Conservation (phyloP, 169 alveolate genomes). For the Eimeria falciformis region DNA sequence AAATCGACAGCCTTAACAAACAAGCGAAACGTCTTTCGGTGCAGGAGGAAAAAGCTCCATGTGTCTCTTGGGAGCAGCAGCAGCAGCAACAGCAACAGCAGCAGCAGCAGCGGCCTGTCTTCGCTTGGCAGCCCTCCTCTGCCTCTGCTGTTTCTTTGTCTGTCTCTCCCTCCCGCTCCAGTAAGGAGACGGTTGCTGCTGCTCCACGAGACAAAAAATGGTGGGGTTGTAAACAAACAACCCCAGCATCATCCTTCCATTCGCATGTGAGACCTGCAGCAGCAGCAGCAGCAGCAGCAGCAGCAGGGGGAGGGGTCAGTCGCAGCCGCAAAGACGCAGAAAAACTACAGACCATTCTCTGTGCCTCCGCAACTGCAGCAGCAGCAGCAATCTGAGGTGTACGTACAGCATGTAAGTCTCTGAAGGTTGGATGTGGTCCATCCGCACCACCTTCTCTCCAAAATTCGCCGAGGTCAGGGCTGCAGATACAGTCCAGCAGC, state of each 20-base stretch:
- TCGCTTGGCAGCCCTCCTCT: slow-evolving; percentile 17
- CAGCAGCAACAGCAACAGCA: slow-evolving; percentile 36
- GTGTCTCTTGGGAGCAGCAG: neutral
- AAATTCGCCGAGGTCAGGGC: slow-evolving; percentile 8
- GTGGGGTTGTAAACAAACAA: neutral
- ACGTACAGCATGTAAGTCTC: slow-evolving; percentile 49
- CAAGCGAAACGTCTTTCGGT: no score
- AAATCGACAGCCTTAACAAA: no score
- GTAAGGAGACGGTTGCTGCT: no score
- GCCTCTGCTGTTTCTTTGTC: neutral
- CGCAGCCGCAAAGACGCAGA: slow-evolving; percentile 38
- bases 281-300: slow-evolving; percentile 38
- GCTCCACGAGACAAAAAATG: neutral
- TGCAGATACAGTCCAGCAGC: slow-evolving; percentile 41
- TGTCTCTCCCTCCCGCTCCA: slow-evolving; percentile 32
- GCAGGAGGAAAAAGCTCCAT: neutral
- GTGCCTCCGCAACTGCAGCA: slow-evolving; percentile 14
- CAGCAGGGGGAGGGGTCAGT: neutral
- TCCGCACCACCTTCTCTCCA: slow-evolving; percentile 1
- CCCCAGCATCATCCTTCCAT: neutral
- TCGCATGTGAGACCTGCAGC: slow-evolving; percentile 63
- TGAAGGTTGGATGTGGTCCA: slow-evolving; percentile 31
- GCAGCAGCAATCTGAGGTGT: slow-evolving; percentile 10
- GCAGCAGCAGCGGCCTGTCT: neutral
- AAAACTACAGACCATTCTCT: no score